A percentile compares a stretch with the other conserved stretches of the same genome.
phyloP scores from a whole-genome alignment of 108 stramenopile genomes.

The Nitzschia palea region DNA sequence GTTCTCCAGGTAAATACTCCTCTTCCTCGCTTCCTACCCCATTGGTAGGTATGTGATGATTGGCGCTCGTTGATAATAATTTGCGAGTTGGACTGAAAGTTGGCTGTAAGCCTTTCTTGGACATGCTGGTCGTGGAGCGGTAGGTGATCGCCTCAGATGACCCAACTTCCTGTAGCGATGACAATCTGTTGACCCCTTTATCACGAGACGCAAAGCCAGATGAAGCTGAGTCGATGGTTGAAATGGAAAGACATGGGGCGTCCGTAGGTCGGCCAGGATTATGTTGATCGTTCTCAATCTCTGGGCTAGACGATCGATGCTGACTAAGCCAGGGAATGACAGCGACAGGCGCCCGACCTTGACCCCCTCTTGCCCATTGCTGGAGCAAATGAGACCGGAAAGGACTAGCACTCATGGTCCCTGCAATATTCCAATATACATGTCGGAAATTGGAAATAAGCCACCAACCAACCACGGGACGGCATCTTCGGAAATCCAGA shows the following conservation, averaged over 20 bases:
- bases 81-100: too few species aligned
- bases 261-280: not conserved
- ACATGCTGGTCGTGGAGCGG: too few species aligned
- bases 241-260: not conserved
- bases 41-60: too few species aligned
- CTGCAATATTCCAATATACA: not conserved
- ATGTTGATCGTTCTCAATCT: not conserved
- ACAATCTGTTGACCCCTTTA: too few species aligned
- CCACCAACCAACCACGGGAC: too few species aligned
- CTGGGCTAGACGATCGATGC: not conserved
- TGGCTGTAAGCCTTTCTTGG: too few species aligned
- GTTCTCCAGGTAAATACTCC: too few species aligned
- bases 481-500: too few species aligned
- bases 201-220: not conserved
- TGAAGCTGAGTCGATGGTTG: not conserved
- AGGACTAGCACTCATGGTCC: constrained; percentile 37
- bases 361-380: constrained; percentile 57
- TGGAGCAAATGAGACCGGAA: constrained; percentile 87
- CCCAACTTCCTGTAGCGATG: too few species aligned
- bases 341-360: constrained; percentile 54
- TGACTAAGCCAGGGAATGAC: constrained; percentile 34
- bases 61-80: too few species aligned
- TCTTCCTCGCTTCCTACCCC: too few species aligned
- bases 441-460: not conserved
- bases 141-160: too few species aligned